Percentiles rank a stretch among this genome's conserved stretches.
phyloP scores from a whole-genome alignment of 2,329 filamentous ascomycete species.

The Neofusicoccum umdonicola region DNA sequence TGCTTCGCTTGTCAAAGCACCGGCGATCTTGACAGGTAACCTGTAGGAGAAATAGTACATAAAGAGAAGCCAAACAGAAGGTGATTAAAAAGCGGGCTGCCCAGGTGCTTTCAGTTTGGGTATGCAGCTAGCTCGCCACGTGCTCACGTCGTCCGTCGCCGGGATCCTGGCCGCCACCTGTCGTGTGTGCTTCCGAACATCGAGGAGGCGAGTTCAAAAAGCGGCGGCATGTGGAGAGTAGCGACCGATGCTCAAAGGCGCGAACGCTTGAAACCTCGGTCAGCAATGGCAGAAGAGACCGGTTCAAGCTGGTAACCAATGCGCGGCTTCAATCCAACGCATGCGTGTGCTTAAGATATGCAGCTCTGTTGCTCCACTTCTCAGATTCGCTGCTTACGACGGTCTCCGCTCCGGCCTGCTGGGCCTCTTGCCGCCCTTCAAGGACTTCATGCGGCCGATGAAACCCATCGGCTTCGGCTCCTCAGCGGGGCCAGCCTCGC shows the following conservation, averaged over 20 bases:
- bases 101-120: neutral
- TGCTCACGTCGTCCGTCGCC: neutral
- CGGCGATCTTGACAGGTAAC: constrained; percentile 9
- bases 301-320: constrained; percentile 2
- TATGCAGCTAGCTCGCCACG: neutral
- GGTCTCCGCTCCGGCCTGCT: constrained; percentile 31
- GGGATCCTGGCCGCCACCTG: neutral
- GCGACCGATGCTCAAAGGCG: neutral
- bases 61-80: constrained; percentile 11
- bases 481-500: neutral
- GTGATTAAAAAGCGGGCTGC: constrained; percentile 2
- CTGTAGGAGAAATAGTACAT: constrained; percentile 14
- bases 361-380: neutral
- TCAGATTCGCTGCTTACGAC: constrained; percentile 2
- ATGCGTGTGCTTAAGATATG: constrained; percentile 7
- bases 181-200: neutral
- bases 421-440: constrained; percentile 35
- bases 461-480: constrained; percentile 6
- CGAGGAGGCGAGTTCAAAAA: neutral
- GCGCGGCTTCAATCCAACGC: constrained; percentile 9
- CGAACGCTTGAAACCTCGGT: neutral
- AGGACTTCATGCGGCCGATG: constrained; percentile 27
- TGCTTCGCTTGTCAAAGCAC: constrained; percentile 2
- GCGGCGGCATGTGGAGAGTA: constrained; percentile 3
- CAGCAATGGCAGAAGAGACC: neutral